phyloP scores from a whole-genome alignment of 768 basidiomycete genomes.

The Lentinula lateritia region DNA sequence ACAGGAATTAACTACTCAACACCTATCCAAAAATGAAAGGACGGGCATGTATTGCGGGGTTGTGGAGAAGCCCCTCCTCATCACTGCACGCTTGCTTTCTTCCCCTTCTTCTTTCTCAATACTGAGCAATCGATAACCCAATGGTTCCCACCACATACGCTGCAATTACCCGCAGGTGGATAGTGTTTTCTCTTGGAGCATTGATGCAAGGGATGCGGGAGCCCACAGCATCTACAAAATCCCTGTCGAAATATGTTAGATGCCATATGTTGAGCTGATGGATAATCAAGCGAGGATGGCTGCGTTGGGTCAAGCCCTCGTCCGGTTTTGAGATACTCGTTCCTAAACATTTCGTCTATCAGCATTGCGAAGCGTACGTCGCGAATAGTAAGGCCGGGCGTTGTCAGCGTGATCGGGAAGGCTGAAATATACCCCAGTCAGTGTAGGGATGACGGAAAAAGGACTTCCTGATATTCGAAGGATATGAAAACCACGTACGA shows the following conservation, averaged over 20 bases:
- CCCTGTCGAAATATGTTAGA: not conserved
- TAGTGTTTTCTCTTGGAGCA: not conserved
- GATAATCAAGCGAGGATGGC: not conserved
- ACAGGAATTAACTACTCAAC: too few relatives aligned
- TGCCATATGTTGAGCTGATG: not conserved
- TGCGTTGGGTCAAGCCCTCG: not conserved
- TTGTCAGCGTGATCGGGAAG: not conserved
- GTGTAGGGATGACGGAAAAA: not conserved
- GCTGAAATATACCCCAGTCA: not conserved
- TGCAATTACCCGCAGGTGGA: not conserved
- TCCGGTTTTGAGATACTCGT: not conserved
- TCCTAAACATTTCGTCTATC: not conserved
- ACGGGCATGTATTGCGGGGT: too few relatives aligned
- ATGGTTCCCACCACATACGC: not conserved
- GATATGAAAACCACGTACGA: not conserved
- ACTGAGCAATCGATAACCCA: not conserved
- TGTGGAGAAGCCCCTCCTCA: too few relatives aligned
- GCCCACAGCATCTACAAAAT: not conserved
- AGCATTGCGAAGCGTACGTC: constrained; percentile 3
- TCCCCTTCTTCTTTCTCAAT: not conserved
- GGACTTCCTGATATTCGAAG: too few relatives aligned
- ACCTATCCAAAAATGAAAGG: too few relatives aligned
- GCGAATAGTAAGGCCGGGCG: not conserved
- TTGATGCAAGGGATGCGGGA: not conserved
- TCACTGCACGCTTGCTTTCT: not conserved